Evolutionary conservation across 2,329 filamentous ascomycete species (phyloP).

Genomic region (Orbilia quercus): DNA sequence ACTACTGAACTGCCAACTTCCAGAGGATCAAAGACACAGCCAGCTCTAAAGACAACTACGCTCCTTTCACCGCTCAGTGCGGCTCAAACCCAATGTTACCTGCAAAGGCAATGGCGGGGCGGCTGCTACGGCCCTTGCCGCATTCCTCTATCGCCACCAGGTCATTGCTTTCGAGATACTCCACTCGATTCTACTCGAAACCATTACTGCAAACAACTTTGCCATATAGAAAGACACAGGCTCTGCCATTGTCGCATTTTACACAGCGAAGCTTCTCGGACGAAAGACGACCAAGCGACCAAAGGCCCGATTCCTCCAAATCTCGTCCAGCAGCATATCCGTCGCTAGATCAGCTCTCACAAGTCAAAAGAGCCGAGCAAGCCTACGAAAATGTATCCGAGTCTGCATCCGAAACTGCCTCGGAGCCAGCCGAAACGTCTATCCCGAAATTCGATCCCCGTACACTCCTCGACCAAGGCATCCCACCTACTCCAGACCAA

Average conservation of each 20-base stretch:
- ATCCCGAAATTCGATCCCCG: slow-evolving; percentile 51
- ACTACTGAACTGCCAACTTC: not conserved
- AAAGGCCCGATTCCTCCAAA: not conserved
- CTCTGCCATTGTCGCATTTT: slow-evolving; percentile 21
- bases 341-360: slow-evolving; percentile 23
- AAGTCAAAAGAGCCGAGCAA: slow-evolving; percentile 1
- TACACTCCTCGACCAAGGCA: slow-evolving; percentile 53
- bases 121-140: slow-evolving; percentile 36
- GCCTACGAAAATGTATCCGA: not conserved
- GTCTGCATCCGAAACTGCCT: slow-evolving; percentile 5
- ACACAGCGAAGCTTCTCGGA: slow-evolving; percentile 24
- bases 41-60: not conserved
- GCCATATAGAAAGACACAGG: slow-evolving; percentile 1
- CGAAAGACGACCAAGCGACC: not conserved
- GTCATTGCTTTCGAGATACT: slow-evolving; percentile 22
- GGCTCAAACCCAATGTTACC: slow-evolving; percentile 26
- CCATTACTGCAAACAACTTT: slow-evolving; percentile 17
- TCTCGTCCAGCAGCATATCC: slow-evolving; percentile 10
- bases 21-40: not conserved
- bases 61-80: slow-evolving; percentile 13
- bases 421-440: not conserved
- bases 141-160: slow-evolving; percentile 11
- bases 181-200: slow-evolving; percentile 35
- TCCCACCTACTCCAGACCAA: slow-evolving; percentile 53
- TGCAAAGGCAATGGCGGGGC: slow-evolving; percentile 54